phyloP scores from a whole-genome alignment of 2,329 filamentous ascomycete genomes.

The Zasmidium citrigriseum region DNA sequence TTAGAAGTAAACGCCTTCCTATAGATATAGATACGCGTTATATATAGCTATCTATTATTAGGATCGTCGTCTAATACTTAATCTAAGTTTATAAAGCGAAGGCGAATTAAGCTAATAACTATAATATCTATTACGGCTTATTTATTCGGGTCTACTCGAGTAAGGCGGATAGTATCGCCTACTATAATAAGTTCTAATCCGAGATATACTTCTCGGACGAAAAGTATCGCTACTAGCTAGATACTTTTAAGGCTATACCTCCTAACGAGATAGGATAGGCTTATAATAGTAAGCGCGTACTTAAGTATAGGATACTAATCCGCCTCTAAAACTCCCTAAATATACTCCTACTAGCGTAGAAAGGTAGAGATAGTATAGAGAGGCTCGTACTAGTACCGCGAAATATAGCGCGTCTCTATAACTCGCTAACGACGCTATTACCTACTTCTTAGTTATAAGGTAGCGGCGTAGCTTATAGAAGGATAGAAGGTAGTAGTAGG shows the following conservation, averaged over 20 bases:
- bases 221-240: constrained; percentile 58
- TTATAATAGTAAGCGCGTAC: constrained; percentile 55
- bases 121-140: constrained; percentile 52
- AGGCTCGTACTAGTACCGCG: constrained; percentile 57
- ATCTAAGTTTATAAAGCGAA: constrained; percentile 53
- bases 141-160: constrained; percentile 28
- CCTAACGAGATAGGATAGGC: constrained; percentile 55
- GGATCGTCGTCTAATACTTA: constrained; percentile 47
- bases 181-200: constrained; percentile 57
- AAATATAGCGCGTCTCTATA: constrained; percentile 54
- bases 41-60: constrained; percentile 41
- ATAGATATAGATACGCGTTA: constrained; percentile 48
- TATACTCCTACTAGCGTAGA: constrained; percentile 52
- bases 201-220: constrained; percentile 56
- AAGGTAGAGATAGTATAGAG: constrained; percentile 58
- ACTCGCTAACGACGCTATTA: too few species aligned
- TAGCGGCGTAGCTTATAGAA: too few species aligned
- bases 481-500: too few species aligned
- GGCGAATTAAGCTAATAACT: constrained; percentile 54
- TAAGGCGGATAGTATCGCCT: constrained; percentile 57
- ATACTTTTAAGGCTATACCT: constrained; percentile 54
- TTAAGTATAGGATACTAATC: constrained; percentile 56
- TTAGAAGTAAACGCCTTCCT: constrained; percentile 53
- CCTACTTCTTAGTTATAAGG: too few species aligned
- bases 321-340: constrained; percentile 42